These are phyloP conservation scores for Immersiporthe knoxdaviesiana DNA, from an alignment of 2,329 filamentous ascomycete species.

Conservation along the genomic window DNA sequence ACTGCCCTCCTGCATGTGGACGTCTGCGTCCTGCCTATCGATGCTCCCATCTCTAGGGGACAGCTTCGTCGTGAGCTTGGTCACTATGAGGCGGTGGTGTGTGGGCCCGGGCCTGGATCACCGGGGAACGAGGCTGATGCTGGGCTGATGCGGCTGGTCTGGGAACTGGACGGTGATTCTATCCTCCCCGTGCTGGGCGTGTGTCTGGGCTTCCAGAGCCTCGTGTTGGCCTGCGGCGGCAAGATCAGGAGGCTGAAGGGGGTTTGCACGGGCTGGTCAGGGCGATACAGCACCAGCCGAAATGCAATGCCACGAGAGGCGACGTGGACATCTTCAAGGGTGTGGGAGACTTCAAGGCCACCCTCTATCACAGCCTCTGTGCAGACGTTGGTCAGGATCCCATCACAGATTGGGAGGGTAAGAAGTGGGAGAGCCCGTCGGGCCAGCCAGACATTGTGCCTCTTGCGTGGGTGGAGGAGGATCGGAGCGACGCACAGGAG, in stretches of 20 bases:
- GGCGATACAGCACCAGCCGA: slow-evolving; percentile 60
- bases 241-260: slow-evolving; percentile 66
- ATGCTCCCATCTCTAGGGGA: slow-evolving; percentile 54
- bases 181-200: slow-evolving; percentile 82
- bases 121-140: slow-evolving; percentile 75
- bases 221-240: slow-evolving; percentile 71
- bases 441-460: slow-evolving; percentile 52
- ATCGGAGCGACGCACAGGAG: slow-evolving; percentile 39
- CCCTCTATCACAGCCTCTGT: slow-evolving; percentile 73
- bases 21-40: slow-evolving; percentile 74
- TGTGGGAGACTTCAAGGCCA: slow-evolving; percentile 66
- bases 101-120: slow-evolving; percentile 87
- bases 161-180: slow-evolving; percentile 63
- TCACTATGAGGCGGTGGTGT: slow-evolving; percentile 81
- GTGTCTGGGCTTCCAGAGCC: slow-evolving; percentile 85
- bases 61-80: slow-evolving; percentile 55
- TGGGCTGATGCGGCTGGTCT: slow-evolving; percentile 78
- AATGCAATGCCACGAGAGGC: slow-evolving; percentile 26
- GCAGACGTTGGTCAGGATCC: slow-evolving; percentile 57
- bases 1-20: slow-evolving; percentile 68
- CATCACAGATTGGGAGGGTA: slow-evolving; percentile 42
- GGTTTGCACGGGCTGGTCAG: slow-evolving; percentile 84
- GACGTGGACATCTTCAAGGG: slow-evolving; percentile 65
- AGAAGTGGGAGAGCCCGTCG: slow-evolving; percentile 45
- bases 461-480: slow-evolving; percentile 65